Evolutionary conservation across 495 filamentous ascomycete genomes (phyloP), one percentile per base, ranked within the genome.

Genomic region (Astrothelium macrocarpum): DNA sequence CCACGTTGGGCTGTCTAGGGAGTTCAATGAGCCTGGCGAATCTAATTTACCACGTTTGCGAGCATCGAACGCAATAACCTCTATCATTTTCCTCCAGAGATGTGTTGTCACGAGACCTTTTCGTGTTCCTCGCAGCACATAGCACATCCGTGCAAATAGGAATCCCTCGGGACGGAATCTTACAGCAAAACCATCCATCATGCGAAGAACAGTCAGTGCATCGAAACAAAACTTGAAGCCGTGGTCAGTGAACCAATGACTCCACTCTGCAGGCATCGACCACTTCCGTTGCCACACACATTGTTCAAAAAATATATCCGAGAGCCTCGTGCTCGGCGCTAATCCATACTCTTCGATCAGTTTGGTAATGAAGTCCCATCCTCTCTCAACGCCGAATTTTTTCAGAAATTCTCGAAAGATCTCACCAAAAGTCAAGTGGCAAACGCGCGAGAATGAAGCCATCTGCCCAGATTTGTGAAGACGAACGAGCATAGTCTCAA

Each of bases 11-110:
- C 56, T 16, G 11, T 11, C 16, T 7, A 2, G 32, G 11, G 31
- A 43, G 36, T 23, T 7, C 31, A n/a, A 31, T 7, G 32, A 31
- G 26, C 2, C 36, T 26, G 4, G 20, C 2, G 16, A 2, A 9
- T 36, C 34, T 46, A 25, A 32, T 26, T 23, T 32, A n/a, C n/a
- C n/a, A n/a, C n/a, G 60, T 29, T 49, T 62, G 25, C 34, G 60
- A 49, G 42, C 60, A 43, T 39, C 36, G 4, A 25, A 43, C 25
- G 60, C 60, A 4, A 62, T n/a, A 18, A 20, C 60, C 39, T 62
- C n/a, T n/a, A 11, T 10, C n/a, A 32, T 29, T 14, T 34, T 32
- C 11, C 29, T 63, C 28, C 26, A 63, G 20, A 32, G 25, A 23
- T 63, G 43, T 23, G 18, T 18, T 20, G 45, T 56, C 23, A 58